Conservation (phyloP, 2,329 filamentous ascomycete species). For the Aplosporella prunicola region DNA sequence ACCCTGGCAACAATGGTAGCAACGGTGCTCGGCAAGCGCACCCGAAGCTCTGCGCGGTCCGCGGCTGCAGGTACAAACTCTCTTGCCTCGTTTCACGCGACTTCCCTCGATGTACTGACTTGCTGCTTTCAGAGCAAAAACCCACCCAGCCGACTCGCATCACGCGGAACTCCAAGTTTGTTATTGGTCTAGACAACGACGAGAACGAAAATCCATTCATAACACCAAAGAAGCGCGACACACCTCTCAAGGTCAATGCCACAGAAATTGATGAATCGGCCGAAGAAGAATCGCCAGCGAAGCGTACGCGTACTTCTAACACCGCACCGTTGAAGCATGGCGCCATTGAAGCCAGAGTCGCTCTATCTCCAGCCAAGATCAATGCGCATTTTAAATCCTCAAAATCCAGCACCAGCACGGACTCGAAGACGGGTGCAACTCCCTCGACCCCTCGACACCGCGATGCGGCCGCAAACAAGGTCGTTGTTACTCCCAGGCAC, state of each 20-base stretch:
- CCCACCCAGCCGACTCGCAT: constrained; percentile 13
- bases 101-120: constrained; percentile 11
- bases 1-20: constrained; percentile 19
- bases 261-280: constrained; percentile 39
- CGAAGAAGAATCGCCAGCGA: constrained; percentile 22
- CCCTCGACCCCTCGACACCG: constrained; percentile 69
- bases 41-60: constrained; percentile 21
- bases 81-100: no score
- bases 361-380: constrained; percentile 37
- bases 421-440: constrained; percentile 31
- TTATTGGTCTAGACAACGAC: constrained; percentile 48
- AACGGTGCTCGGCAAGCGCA: constrained; percentile 31
- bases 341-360: constrained; percentile 26
- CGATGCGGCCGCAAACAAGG: constrained; percentile 61
- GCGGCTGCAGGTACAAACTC: constrained; percentile 16
- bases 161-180: constrained; percentile 36
- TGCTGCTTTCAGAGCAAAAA: constrained; percentile 13
- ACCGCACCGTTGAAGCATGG: constrained; percentile 42
- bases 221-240: constrained; percentile 24
- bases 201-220: constrained; percentile 57
- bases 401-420: constrained; percentile 42
- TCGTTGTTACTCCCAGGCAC: constrained; percentile 73
- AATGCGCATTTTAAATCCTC: constrained; percentile 36
- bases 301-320: constrained; percentile 24
- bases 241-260: no score